A percentile compares a stretch with the other conserved stretches of the same genome.
phyloP scores from a whole-genome alignment of 176 grass and related monocot genomes.

The Oryza longistaminata region DNA sequence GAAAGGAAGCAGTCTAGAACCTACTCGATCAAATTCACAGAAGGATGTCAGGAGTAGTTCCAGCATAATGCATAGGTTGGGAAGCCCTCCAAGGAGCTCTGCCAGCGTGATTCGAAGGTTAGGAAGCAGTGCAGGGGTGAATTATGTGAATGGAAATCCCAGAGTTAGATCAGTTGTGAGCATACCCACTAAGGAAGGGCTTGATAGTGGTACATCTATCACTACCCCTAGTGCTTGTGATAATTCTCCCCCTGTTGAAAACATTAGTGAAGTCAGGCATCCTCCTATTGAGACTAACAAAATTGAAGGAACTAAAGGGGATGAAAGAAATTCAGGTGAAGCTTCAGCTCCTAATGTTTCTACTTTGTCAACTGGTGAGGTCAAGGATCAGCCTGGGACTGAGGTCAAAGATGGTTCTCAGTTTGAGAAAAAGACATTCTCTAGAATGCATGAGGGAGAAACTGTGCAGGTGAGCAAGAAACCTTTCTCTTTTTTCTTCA shows the following conservation, averaged over 20 bases:
- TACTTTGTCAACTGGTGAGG: constrained; percentile 24
- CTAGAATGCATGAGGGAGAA: constrained; percentile 94
- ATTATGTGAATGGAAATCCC: constrained; percentile 40
- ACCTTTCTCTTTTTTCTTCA: constrained; percentile 16
- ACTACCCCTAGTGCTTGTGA: constrained; percentile 1
- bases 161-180: constrained; percentile 76
- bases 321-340: constrained; percentile 32
- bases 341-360: constrained; percentile 30
- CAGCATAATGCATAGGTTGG: constrained; percentile 53
- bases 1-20: constrained; percentile 15
- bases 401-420: constrained; percentile 45
- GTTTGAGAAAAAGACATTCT: constrained; percentile 90
- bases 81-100: constrained; percentile 11
- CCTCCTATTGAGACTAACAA: constrained; percentile 21
- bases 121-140: constrained; percentile 26
- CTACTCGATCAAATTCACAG: not conserved
- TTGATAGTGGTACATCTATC: constrained; percentile 36
- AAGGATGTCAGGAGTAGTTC: constrained; percentile 29
- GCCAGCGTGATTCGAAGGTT: constrained; percentile 36
- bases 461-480: constrained; percentile 59
- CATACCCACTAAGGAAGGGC: constrained; percentile 49
- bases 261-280: constrained; percentile 23
- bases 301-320: constrained; percentile 35
- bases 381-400: constrained; percentile 31
- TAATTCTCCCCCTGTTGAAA: constrained; percentile 34